These are phyloP conservation scores for Puccinia horiana DNA, from an alignment of 1,284 basidiomycete species.

Conservation along the genomic window DNA sequence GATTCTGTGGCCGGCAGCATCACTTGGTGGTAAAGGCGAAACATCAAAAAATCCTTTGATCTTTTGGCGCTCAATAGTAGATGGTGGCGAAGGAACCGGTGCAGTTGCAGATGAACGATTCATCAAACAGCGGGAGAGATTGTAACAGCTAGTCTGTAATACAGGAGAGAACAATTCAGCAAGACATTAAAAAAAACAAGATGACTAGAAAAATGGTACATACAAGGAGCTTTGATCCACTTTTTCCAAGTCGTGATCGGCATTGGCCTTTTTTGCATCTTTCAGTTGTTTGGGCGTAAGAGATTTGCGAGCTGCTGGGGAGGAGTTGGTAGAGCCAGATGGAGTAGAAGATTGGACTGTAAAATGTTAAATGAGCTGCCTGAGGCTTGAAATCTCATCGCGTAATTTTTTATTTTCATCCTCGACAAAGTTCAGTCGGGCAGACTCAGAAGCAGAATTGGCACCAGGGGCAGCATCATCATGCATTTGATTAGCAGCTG, in stretches of 20 bases:
- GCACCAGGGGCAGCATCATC: too few relatives aligned
- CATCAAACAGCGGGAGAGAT: conserved; percentile 31
- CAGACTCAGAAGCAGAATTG: background rate
- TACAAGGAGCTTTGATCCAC: conserved; percentile 3
- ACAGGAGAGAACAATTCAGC: background rate
- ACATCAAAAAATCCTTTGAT: conserved; percentile 26
- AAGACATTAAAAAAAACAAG: background rate
- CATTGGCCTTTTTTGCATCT: background rate
- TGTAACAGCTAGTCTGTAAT: conserved; percentile 34
- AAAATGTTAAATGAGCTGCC: background rate
- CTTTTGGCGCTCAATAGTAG: background rate
- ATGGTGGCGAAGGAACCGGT: conserved; percentile 21
- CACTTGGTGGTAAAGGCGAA: background rate
- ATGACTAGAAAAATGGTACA: background rate
- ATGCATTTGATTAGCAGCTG: too few relatives aligned
- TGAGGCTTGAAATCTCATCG: conserved; percentile 2
- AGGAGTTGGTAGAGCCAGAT: background rate
- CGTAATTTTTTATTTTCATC: conserved; percentile 2
- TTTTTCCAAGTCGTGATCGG: conserved; percentile 7
- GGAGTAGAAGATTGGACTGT: background rate
- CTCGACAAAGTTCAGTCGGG: background rate
- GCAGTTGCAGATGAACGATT: conserved; percentile 11
- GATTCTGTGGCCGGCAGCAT: conserved; percentile 20
- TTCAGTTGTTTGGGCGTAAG: conserved; percentile 19
- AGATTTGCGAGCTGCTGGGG: conserved; percentile 22